These are phyloP conservation scores for Platanthera zijinensis DNA, from an alignment of 106 monocot species.

Conservation along the genomic window DNA sequence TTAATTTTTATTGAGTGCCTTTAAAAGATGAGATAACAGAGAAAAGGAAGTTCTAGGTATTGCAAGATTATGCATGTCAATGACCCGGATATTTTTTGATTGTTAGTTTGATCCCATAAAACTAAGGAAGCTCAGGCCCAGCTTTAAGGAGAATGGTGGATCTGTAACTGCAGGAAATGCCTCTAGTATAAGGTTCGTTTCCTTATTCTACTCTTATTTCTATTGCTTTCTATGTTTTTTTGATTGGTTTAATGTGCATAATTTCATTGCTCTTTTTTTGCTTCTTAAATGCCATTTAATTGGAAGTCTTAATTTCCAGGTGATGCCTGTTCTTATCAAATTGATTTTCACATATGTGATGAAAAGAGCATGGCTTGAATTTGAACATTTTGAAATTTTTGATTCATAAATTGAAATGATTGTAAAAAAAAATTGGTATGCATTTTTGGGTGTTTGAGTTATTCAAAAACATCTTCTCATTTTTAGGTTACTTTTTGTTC, in stretches of 20 bases:
- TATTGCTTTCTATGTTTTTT: not conserved
- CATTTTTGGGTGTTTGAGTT: not conserved
- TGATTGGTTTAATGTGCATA: not conserved
- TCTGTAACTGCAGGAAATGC: slow-evolving; percentile 97
- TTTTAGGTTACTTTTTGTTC: too few relatives aligned
- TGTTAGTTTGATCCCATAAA: slow-evolving; percentile 88
- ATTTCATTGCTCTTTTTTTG: not conserved
- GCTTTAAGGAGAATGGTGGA: slow-evolving; percentile 90
- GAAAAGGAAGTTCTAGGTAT: not conserved
- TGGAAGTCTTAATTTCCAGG: not conserved
- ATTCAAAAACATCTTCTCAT: too few relatives aligned
- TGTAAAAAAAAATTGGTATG: not conserved
- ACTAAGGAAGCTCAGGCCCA: slow-evolving; percentile 79
- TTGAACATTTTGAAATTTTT: not conserved
- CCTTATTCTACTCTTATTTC: not conserved
- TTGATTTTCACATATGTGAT: not conserved
- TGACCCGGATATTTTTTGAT: slow-evolving; percentile 9
- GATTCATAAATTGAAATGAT: not conserved
- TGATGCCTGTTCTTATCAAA: not conserved
- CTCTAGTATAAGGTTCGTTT: slow-evolving; percentile 86
- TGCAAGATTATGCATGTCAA: not conserved
- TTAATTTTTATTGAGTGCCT: not conserved
- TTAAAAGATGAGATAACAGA: not conserved
- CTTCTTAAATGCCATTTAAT: not conserved
- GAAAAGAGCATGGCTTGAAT: not conserved